Percentiles rank a stretch among this genome's conserved stretches.
Evolutionary conservation across 257 asterid genomes (phyloP).

Genomic region (Solanum pinnatisectum): DNA sequence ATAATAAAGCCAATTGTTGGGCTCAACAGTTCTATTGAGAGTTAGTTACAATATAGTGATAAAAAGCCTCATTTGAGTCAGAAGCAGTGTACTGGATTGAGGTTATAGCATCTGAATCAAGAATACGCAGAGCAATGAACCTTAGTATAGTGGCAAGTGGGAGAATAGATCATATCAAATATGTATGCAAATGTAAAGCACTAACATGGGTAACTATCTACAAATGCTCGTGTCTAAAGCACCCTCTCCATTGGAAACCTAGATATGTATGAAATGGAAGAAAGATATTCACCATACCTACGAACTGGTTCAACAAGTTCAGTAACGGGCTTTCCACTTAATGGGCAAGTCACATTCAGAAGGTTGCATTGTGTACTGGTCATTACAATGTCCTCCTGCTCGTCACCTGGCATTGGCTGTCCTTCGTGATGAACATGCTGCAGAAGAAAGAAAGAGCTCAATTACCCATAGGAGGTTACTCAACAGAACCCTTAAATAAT

Average conservation of each 20-base stretch:
- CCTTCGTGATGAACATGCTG: constrained; percentile 96
- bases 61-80: neutral
- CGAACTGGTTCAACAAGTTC: constrained; percentile 77
- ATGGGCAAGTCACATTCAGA: constrained; percentile 60
- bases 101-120: neutral
- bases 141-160: neutral
- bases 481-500: neutral
- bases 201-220: neutral
- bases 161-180: neutral
- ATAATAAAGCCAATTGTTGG: neutral
- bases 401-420: constrained; percentile 94
- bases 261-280: neutral
- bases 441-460: constrained; percentile 10
- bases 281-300: constrained; percentile 30
- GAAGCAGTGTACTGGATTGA: neutral
- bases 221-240: neutral
- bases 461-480: neutral
- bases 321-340: constrained; percentile 73
- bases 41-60: neutral
- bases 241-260: neutral
- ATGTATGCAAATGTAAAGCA: neutral
- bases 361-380: constrained; percentile 66
- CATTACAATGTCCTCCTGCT: constrained; percentile 90
- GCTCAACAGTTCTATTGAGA: neutral
- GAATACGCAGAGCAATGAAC: neutral